These are phyloP conservation scores for Pseudomonodictys pantanalensis DNA, from an alignment of 495 filamentous ascomycete species.

Conservation along the genomic window DNA sequence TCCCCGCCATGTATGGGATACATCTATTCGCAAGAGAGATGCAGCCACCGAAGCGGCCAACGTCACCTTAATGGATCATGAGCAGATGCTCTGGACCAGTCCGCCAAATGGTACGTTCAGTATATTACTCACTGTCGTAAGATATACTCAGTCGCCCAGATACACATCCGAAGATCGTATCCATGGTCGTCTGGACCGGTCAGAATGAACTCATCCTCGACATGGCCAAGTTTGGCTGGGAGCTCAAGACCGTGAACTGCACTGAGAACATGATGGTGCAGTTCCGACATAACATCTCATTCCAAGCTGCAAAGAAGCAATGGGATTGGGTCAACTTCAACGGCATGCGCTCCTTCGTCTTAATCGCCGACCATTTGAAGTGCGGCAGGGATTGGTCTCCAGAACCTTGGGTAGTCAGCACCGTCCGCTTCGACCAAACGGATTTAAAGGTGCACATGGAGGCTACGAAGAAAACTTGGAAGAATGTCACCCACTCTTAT, in stretches of 20 bases:
- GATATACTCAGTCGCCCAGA: neutral
- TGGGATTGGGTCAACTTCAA: slow-evolving; percentile 15
- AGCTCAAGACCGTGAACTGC: neutral
- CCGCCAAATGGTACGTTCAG: neutral
- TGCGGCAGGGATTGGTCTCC: slow-evolving; percentile 6
- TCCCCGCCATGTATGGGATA: neutral
- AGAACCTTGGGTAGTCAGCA: neutral
- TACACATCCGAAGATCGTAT: neutral
- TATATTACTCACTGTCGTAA: neutral
- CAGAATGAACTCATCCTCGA: neutral
- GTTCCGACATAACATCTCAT: neutral
- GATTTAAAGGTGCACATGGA: neutral
- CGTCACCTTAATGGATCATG: neutral
- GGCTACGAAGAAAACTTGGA: slow-evolving; percentile 1
- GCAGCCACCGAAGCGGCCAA: neutral
- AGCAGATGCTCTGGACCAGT: neutral
- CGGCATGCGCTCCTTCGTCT: slow-evolving; percentile 3
- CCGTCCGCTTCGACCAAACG: neutral
- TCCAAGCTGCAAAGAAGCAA: neutral
- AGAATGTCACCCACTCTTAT: neutral
- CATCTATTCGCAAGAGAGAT: neutral
- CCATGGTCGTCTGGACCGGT: neutral
- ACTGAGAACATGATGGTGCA: neutral
- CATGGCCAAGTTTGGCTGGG: neutral
- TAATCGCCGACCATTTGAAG: slow-evolving; percentile 2